These are phyloP conservation scores for Glebionis coronaria DNA, from an alignment of 129 eudicot genomes.

Conservation along the genomic window DNA sequence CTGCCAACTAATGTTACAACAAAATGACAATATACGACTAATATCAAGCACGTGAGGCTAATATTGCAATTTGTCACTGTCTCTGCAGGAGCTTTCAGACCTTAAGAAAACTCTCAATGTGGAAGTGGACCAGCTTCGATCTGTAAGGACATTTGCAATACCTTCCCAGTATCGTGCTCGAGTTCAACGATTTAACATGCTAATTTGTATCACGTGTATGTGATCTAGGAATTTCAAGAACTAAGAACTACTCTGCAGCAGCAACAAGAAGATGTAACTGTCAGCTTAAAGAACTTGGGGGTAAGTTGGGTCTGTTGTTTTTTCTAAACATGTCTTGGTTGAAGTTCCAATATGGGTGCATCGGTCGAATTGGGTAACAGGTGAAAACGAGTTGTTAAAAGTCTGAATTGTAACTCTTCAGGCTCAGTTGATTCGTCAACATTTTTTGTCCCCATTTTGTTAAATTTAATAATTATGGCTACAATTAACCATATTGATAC, in stretches of 20 bases:
- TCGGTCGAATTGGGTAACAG: neutral
- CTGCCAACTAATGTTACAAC: too few relatives aligned
- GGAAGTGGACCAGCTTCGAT: conserved; percentile 89
- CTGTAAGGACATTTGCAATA: conserved; percentile 38
- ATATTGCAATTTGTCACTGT: conserved; percentile 16
- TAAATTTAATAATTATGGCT: too few relatives aligned
- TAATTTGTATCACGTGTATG: conserved; percentile 3
- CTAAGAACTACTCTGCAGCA: conserved; percentile 82
- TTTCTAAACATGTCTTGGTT: too few relatives aligned
- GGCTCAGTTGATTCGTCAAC: too few relatives aligned
- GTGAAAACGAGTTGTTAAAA: neutral
- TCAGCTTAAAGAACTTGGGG: conserved; percentile 73
- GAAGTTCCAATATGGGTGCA: too few relatives aligned
- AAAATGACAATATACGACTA: neutral
- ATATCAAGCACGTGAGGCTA: conserved; percentile 2
- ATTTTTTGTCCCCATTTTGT: too few relatives aligned
- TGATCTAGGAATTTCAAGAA: conserved; percentile 76
- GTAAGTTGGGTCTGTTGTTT: conserved; percentile 25
- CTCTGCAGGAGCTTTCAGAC: conserved; percentile 74
- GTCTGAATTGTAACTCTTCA: too few relatives aligned
- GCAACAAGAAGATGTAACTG: conserved; percentile 88
- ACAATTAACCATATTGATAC: too few relatives aligned
- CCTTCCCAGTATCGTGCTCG: neutral
- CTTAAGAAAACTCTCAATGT: conserved; percentile 78
- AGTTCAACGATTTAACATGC: neutral